Evolutionary conservation across 352 stramenopile species (phyloP).

Genomic region (Blastocystis sp.): DNA sequence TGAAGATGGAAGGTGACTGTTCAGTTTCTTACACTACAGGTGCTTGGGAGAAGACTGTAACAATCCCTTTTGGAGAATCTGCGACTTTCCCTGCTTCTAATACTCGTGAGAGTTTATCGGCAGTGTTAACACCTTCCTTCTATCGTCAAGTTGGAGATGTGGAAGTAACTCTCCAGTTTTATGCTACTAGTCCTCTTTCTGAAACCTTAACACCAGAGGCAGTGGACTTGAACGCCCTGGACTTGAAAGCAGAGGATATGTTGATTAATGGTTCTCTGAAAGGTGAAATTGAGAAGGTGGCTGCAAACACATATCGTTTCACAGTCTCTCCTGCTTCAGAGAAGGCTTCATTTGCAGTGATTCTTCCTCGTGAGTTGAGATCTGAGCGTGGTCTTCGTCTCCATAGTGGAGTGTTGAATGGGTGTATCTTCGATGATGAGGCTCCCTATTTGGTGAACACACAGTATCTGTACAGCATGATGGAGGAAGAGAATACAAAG

Average conservation of each 20-base stretch:
- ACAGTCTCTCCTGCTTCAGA: neutral
- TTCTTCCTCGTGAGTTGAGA: neutral
- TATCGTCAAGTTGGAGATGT: conserved; percentile 11
- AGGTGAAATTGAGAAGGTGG: conserved; percentile 31
- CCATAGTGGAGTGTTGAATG: neutral
- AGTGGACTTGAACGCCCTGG: neutral
- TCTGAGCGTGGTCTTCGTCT: neutral
- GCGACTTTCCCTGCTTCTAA: conserved; percentile 53
- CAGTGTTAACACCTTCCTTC: neutral
- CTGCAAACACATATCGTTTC: neutral
- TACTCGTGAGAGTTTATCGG: neutral
- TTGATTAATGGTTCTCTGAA: conserved; percentile 16
- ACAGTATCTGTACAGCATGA: neutral
- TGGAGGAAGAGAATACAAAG: conserved; percentile 38
- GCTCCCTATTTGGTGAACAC: conserved; percentile 48
- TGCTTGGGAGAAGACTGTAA: neutral
- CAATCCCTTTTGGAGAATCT: neutral
- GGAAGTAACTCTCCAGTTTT: conserved; percentile 21
- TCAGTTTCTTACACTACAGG: conserved; percentile 13
- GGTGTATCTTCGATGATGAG: conserved; percentile 20
- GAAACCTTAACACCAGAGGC: neutral
- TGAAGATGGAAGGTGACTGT: neutral
- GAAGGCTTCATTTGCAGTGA: conserved; percentile 23
- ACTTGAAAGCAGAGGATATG: conserved; percentile 9
- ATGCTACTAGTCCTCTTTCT: neutral